phyloP scores from a whole-genome alignment of 2,329 filamentous ascomycete species.

The Claviceps purpurea region DNA sequence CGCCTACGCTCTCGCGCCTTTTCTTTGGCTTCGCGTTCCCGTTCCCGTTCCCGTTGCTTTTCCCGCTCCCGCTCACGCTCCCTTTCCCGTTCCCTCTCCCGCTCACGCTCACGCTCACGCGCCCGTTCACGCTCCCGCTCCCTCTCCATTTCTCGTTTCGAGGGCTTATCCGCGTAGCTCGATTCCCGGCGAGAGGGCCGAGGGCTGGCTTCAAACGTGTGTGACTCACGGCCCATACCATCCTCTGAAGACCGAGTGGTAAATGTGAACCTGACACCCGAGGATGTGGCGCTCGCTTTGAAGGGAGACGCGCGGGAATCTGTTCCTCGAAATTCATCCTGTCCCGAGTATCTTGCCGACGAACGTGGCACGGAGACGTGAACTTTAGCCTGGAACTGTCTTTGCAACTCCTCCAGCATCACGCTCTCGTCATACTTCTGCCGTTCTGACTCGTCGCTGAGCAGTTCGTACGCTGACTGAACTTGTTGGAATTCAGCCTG shows the following conservation, averaged over 20 bases:
- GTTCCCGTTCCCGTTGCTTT: neutral
- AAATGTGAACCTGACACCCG: constrained; percentile 21
- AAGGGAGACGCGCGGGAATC: constrained; percentile 24
- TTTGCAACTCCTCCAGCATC: constrained; percentile 51
- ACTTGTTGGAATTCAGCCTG: constrained; percentile 84
- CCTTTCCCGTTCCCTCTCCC: constrained; percentile 11
- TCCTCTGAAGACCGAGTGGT: constrained; percentile 33
- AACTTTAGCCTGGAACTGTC: constrained; percentile 32
- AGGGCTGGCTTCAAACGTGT: constrained; percentile 28
- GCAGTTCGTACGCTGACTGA: constrained; percentile 82
- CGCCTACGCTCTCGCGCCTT: constrained; percentile 11
- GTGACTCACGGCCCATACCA: constrained; percentile 23
- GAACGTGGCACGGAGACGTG: constrained; percentile 31
- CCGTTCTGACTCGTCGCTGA: constrained; percentile 63
- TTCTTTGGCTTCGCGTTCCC: constrained; percentile 6
- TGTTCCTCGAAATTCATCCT: constrained; percentile 4
- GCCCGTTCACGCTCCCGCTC: constrained; percentile 19
- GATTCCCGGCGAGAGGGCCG: constrained; percentile 30
- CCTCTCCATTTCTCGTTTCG: constrained; percentile 28
- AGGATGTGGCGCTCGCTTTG: constrained; percentile 21
- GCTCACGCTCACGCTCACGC: constrained; percentile 11
- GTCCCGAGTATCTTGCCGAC: constrained; percentile 19
- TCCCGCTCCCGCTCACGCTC: constrained; percentile 6
- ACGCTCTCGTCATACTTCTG: constrained; percentile 66
- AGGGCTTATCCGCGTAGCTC: constrained; percentile 33